Conservation (phyloP, 2,329 filamentous ascomycete genomes). For the Ambrosiella beaveri region DNA sequence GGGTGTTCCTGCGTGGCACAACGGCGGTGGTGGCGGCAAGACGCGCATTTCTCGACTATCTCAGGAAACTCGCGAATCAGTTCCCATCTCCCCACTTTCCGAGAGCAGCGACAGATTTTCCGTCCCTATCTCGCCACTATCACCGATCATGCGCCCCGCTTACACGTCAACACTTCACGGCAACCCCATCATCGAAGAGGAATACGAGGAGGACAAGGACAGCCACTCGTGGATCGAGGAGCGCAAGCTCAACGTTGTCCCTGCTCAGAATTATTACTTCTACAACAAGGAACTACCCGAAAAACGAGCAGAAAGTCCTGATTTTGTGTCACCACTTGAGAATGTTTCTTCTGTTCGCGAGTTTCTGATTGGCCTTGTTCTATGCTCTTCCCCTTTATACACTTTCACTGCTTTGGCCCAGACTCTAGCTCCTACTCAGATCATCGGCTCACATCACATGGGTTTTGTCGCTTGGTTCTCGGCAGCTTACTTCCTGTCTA, state of each 20-base stretch:
- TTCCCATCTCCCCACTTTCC: neutral
- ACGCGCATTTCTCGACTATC: neutral
- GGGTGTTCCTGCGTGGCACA: constrained; percentile 2
- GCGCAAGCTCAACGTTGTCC: neutral
- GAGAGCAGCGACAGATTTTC: neutral
- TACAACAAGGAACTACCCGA: neutral
- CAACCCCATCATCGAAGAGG: constrained; percentile 1
- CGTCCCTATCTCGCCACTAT: neutral
- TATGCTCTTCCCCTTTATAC: constrained; percentile 11
- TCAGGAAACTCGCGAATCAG: neutral
- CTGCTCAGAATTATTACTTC: neutral
- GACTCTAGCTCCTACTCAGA: constrained; percentile 11
- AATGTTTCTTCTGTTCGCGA: constrained; percentile 13
- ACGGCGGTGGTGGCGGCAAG: neutral
- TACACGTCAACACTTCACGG: constrained; percentile 1
- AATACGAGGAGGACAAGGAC: neutral
- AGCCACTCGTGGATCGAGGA: neutral
- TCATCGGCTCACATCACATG: constrained; percentile 11
- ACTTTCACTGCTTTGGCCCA: constrained; percentile 12
- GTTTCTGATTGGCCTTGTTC: constrained; percentile 11
- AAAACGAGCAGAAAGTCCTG: neutral
- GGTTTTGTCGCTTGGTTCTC: constrained; percentile 28
- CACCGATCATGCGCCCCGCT: neutral
- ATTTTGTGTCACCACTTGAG: neutral
- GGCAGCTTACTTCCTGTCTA: constrained; percentile 37